These are phyloP conservation scores for Daldinia decipiens DNA, from an alignment of 495 filamentous ascomycete species.

Conservation along the genomic window DNA sequence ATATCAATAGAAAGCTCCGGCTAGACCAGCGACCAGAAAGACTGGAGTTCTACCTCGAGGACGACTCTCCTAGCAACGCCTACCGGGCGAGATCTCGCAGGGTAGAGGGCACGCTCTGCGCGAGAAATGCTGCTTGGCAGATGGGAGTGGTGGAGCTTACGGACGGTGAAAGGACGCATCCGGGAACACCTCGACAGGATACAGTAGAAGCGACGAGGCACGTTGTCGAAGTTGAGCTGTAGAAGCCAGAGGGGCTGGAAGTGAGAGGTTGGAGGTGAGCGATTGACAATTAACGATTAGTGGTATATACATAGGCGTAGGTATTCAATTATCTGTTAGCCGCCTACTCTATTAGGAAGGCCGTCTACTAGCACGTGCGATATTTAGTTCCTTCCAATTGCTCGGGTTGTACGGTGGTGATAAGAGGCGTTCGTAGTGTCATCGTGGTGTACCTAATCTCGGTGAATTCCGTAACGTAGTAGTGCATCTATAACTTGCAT, in stretches of 20 bases:
- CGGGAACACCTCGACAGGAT: not conserved
- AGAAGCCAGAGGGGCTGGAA: not conserved
- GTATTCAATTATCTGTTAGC: not conserved
- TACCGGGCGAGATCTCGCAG: conserved; percentile 21
- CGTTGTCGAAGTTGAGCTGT: not conserved
- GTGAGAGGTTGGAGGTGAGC: not conserved
- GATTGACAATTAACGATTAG: not conserved
- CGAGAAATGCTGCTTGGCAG: conserved; percentile 5
- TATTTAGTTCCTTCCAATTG: not conserved
- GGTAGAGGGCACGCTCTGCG: conserved; percentile 16
- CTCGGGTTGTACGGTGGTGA: not conserved
- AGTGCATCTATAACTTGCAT: too few species aligned
- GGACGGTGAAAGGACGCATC: conserved; percentile 16
- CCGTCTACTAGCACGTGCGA: not conserved
- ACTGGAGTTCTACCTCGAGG: conserved; percentile 22
- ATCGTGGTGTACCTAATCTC: conserved; percentile 2
- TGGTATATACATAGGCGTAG: not conserved
- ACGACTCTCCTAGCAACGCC: conserved; percentile 10
- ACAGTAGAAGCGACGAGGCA: not conserved
- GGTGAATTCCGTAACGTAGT: not conserved
- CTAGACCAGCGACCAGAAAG: conserved; percentile 19
- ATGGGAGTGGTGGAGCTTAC: conserved; percentile 1
- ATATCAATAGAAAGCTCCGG: conserved; percentile 15
- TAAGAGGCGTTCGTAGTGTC: not conserved
- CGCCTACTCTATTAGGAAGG: conserved; percentile 1